These are phyloP conservation scores for Ophiorrhiza pumila DNA, from an alignment of 257 asterid species.

Conservation along the genomic window DNA sequence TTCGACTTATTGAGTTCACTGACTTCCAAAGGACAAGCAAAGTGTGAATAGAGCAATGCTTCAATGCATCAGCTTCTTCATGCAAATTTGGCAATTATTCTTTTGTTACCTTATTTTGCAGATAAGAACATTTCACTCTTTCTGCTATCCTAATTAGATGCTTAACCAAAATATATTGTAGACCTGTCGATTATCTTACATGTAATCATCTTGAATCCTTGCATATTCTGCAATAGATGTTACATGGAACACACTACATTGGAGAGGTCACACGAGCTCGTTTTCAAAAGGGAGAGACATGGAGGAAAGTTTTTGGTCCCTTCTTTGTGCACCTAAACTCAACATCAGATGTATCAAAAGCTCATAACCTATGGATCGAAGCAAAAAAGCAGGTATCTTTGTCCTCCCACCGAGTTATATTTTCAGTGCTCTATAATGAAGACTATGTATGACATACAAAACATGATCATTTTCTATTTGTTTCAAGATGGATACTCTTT, in stretches of 20 bases:
- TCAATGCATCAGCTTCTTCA: background rate
- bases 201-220: background rate
- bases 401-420: background rate
- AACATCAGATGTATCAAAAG: slow-evolving; percentile 37
- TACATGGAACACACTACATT: slow-evolving; percentile 46
- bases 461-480: background rate
- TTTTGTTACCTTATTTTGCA: background rate
- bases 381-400: slow-evolving; percentile 44
- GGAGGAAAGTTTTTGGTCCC: slow-evolving; percentile 56
- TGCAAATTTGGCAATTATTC: background rate
- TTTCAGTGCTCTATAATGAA: background rate
- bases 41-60: background rate
- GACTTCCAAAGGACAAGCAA: background rate
- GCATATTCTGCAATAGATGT: slow-evolving; percentile 34
- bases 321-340: slow-evolving; percentile 48
- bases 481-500: too few relatives aligned
- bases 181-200: too few relatives aligned
- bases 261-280: slow-evolving; percentile 44
- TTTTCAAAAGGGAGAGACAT: slow-evolving; percentile 49
- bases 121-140: background rate
- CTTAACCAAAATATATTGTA: background rate
- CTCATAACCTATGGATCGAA: slow-evolving; percentile 46
- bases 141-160: background rate
- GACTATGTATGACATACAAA: background rate
- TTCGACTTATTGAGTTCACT: background rate